Base-by-base conservation (phyloP, 176 grass and related monocot species). In the Chrysopogon serrulatus region DNA sequence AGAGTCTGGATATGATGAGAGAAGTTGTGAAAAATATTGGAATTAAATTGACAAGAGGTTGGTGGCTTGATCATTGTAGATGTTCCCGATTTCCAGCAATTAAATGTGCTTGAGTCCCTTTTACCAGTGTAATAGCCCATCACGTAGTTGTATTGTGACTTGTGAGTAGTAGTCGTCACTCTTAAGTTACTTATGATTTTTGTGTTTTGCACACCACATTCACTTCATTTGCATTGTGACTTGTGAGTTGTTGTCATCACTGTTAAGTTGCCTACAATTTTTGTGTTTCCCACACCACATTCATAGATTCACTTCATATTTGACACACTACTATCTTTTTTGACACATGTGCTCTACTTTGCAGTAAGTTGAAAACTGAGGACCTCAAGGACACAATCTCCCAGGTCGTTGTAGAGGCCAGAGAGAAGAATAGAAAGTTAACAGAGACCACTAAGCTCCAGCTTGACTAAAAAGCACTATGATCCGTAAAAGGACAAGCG, bases 401-500 rank as follows among this genome's bases (percentile, higher is more conserved):
- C 73, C 87, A 59, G 28, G 69, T 93, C 10, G 62, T 87, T 40
- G 26, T 28, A 3, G 88, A 93, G 1, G 56, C 71, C 18, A 90
- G 33, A 53, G 91, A 87, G 84, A 92, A 87, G 83, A 87, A 92
- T 28, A 77, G 91, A 68, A 92, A 87, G 8, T 90, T 82, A 40
- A 87, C 70, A 0, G 87, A 92, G 84, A 92, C 91, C 0, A 36
- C 90, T 0, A 87, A 92, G 76, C 84, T 92, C 48, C 87, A 92
- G 91, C 90, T 92, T 14, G 91, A 0, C 65, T 92, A 10, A 92
- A 92, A 80, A 90, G n/a, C n/a, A 92, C 84, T 92, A 90, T 15
- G 91, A 90, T 7, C 91, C 91, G 2, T 87, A 92, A 57, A 92
- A 92, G 74, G 87, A 92, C 84, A 92, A 92, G 79, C 91, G 87